Evolutionary conservation across 768 basidiomycete genomes (phyloP).

Genomic region (Megacollybia marginata): DNA sequence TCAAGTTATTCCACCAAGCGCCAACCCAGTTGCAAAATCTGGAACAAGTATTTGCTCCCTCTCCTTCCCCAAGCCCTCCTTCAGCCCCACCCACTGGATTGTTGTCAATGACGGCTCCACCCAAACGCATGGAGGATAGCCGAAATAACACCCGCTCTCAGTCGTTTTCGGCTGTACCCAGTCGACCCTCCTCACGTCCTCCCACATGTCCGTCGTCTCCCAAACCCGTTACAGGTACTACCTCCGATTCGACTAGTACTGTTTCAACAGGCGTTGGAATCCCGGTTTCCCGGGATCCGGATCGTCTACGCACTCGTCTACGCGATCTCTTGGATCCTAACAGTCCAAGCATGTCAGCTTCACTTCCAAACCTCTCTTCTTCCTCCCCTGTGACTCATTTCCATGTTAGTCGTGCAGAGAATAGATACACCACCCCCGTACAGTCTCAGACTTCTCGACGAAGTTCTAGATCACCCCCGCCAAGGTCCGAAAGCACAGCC

Average conservation of each 20-base stretch:
- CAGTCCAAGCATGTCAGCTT: conserved; percentile 28
- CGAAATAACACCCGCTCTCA: conserved; percentile 10
- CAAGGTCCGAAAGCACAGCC: background rate
- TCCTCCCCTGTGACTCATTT: background rate
- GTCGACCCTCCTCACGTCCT: conserved; percentile 7
- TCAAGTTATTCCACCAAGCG: too few relatives aligned
- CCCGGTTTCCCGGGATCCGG: background rate
- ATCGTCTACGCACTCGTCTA: conserved; percentile 27
- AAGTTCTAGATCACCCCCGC: conserved; percentile 15
- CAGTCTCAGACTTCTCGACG: background rate
- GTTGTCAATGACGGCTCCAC: conserved; percentile 10
- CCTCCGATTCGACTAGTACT: conserved; percentile 13
- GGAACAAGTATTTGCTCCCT: background rate
- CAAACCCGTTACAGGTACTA: conserved; percentile 12
- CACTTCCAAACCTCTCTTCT: conserved; percentile 25
- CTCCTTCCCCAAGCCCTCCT: background rate
- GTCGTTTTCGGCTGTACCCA: conserved; percentile 11
- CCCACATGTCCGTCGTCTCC: conserved; percentile 10
- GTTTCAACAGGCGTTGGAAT: background rate
- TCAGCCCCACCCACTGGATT: conserved; percentile 7
- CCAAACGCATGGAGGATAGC: background rate
- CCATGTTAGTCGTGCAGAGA: too few relatives aligned
- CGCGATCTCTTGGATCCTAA: conserved; percentile 38
- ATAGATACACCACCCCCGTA: background rate
- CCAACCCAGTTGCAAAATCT: too few relatives aligned